Base-by-base conservation (phyloP, 495 filamentous ascomycete species). In the Tuber borchii region DNA sequence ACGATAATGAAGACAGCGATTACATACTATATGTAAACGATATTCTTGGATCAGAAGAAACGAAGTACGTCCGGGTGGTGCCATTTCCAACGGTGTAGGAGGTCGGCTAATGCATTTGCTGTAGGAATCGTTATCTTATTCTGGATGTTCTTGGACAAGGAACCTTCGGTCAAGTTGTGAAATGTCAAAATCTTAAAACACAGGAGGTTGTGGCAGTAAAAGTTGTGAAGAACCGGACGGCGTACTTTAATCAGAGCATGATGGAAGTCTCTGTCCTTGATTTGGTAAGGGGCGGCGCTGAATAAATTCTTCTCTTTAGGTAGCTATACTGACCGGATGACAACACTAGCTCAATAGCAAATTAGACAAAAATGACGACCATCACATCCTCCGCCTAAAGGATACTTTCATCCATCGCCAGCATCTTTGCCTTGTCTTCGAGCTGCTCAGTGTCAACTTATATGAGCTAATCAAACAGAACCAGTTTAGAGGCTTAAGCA, bases 211-310 rank as follows among this genome's bases (percentile, higher is more conserved):
- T 99, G 40, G 96, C 96, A 1, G 96, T 99, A 75, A 99, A 99
- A 86, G 96, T 98, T 43, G 95, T 99, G 85, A 99, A 99, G 85
- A 99, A 99, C 84, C 90, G 96, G 83, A 98, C 95, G 0, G 96
- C 96, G 26, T 99, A 99, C 82, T 99, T 99, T 87, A 99, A 99
- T 82, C 96, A 99, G 84, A 99, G 96, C 84, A 99, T 99, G 96
- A 99, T 99, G 96, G 96, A 99, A 81, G 96, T 99, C 42, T 99
- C 96, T 12, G 96, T 99, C 12, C 86, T 99, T 43, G 96, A 99
- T 84, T 83, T 99, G 87, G 94, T 97, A 88, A 76, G 90, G 76
- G 56, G 43, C n/a, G 37, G 77, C 2, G 31, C 12, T 65, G 43
- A 43, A 7, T 14, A 43, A 26, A 73, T 61, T 31, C 45, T 42